Evolutionary conservation across 768 basidiomycete genomes (phyloP).

Genomic region (Auricularia sp.): DNA sequence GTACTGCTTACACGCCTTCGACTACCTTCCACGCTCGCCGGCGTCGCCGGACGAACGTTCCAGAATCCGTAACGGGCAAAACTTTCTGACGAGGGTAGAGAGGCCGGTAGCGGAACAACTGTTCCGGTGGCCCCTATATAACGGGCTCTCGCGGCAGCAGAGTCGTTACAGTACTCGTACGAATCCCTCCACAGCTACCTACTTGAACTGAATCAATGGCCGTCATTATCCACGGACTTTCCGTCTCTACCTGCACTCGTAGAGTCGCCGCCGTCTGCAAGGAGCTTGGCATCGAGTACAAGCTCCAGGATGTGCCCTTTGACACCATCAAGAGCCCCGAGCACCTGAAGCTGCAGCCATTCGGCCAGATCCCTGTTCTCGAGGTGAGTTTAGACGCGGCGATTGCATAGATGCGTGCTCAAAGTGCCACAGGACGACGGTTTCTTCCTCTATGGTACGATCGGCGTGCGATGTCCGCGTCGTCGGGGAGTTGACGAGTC

Average conservation of each 20-base stretch:
- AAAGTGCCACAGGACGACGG: conserved; percentile 36
- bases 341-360: conserved; percentile 43
- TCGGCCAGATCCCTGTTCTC: conserved; percentile 53
- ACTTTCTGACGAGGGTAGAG: too few species aligned
- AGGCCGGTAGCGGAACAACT: too few species aligned
- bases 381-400: conserved; percentile 11
- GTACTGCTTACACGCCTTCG: not conserved
- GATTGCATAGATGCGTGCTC: not conserved
- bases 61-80: too few species aligned
- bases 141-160: not conserved
- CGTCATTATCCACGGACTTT: conserved; percentile 26
- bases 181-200: not conserved
- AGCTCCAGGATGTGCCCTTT: conserved; percentile 36
- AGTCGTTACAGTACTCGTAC: not conserved
- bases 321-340: conserved; percentile 35
- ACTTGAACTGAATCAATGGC: conserved; percentile 10
- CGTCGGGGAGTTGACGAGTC: not conserved
- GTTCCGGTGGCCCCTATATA: too few species aligned
- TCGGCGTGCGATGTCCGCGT: not conserved
- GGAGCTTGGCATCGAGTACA: conserved; percentile 50
- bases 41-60: too few species aligned
- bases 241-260: conserved; percentile 38
- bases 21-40: too few species aligned
- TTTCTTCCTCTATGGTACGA: conserved; percentile 37
- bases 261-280: conserved; percentile 42